A percentile compares a stretch with the other conserved stretches of the same genome.
These are phyloP conservation scores for Heritiera fomes DNA, from an alignment of 345 rosid species.

Conservation along the genomic window DNA sequence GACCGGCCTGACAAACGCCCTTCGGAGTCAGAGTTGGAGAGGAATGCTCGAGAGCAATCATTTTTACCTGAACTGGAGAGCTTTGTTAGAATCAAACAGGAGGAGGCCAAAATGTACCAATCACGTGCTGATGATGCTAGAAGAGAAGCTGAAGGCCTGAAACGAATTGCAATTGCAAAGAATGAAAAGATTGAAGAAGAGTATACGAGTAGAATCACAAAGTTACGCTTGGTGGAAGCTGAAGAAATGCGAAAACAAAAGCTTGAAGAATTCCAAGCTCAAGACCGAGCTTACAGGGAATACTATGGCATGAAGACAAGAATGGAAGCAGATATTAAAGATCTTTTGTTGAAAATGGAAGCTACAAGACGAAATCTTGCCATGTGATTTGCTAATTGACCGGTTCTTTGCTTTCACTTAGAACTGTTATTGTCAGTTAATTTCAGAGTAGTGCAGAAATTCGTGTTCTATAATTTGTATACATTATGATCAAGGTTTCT, in stretches of 20 bases:
- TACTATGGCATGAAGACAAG: constrained; percentile 77
- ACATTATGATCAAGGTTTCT: constrained; percentile 14
- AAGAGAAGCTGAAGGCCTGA: constrained; percentile 86
- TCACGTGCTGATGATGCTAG: constrained; percentile 87
- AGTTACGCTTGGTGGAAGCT: constrained; percentile 58
- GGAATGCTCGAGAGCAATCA: constrained; percentile 53
- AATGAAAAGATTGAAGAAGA: constrained; percentile 81
- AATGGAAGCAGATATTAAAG: constrained; percentile 91
- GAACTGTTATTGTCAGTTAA: constrained; percentile 17
- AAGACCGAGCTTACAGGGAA: constrained; percentile 76
- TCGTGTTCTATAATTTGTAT: constrained; percentile 12
- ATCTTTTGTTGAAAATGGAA: constrained; percentile 81
- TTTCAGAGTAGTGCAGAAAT: constrained; percentile 4
- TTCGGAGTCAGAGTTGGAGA: constrained; percentile 44
- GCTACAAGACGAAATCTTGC: constrained; percentile 67
- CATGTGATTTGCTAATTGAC: constrained; percentile 38
- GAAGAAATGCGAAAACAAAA: constrained; percentile 68
- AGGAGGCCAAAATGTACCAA: constrained; percentile 92
- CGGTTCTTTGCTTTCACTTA: not conserved
- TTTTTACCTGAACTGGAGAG: constrained; percentile 85
- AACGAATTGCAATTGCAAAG: constrained; percentile 70
- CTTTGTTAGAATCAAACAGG: constrained; percentile 79
- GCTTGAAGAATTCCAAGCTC: constrained; percentile 65
- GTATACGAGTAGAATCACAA: constrained; percentile 52
- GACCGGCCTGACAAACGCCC: constrained; percentile 46